Evolutionary conservation across 1,139 yeast genomes (phyloP).

Genomic region (Ogataea hybrid): DNA sequence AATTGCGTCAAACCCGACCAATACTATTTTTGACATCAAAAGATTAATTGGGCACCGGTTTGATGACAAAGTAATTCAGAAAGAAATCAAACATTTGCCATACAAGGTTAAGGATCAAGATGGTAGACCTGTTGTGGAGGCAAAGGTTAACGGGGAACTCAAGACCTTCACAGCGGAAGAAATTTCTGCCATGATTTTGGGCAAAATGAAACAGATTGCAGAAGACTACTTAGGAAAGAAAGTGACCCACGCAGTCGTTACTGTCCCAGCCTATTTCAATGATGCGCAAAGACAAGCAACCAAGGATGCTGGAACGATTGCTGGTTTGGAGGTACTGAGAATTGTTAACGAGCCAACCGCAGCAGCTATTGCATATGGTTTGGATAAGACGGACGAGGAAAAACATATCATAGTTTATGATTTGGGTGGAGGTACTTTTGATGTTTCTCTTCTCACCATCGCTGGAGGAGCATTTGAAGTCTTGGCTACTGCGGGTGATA

Average conservation of each 20-base stretch:
- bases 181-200: constrained; percentile 86
- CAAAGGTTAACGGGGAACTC: constrained; percentile 55
- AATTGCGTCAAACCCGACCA: constrained; percentile 76
- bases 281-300: constrained; percentile 99
- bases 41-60: constrained; percentile 82
- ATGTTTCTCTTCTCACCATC: constrained; percentile 83
- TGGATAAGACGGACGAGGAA: constrained; percentile 83
- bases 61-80: constrained; percentile 73
- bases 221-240: constrained; percentile 87
- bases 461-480: constrained; percentile 96
- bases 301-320: constrained; percentile 96
- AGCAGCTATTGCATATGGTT: constrained; percentile 97
- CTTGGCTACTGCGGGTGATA: constrained; percentile 92
- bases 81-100: constrained; percentile 81
- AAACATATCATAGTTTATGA: constrained; percentile 91
- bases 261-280: constrained; percentile 97
- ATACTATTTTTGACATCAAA: constrained; percentile 83
- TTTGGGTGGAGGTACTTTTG: constrained; percentile 97
- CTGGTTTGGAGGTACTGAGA: constrained; percentile 91
- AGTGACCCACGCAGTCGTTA: constrained; percentile 92
- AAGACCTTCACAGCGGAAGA: constrained; percentile 85
- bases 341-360: constrained; percentile 98
- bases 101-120: constrained; percentile 63
- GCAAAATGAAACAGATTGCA: constrained; percentile 91
- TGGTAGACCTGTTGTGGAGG: constrained; percentile 81